phyloP scores from a whole-genome alignment of 495 filamentous ascomycete genomes.

The Sabuloglossum arenarium region DNA sequence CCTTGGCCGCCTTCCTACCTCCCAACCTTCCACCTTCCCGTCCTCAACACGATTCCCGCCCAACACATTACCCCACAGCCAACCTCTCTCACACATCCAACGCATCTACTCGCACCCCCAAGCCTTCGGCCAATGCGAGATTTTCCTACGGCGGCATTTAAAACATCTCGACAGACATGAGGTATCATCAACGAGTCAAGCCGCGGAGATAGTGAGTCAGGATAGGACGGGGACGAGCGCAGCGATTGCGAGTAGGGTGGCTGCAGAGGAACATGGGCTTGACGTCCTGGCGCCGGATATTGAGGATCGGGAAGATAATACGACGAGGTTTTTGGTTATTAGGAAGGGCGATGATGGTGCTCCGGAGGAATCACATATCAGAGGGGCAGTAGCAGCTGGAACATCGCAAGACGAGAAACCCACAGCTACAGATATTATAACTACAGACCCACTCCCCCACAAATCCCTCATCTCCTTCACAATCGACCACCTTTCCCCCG shows the following conservation, averaged over 20 bases:
- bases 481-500: constrained; percentile 52
- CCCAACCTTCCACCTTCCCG: neutral
- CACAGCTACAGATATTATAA: too few relatives aligned
- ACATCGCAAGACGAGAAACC: neutral
- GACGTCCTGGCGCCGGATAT: constrained; percentile 51
- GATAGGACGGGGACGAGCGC: constrained; percentile 32
- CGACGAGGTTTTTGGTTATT: constrained; percentile 71
- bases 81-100: constrained; percentile 27
- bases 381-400: neutral
- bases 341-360: constrained; percentile 18
- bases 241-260: constrained; percentile 56
- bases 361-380: neutral
- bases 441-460: too few relatives aligned
- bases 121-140: constrained; percentile 79
- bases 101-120: constrained; percentile 80
- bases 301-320: constrained; percentile 69
- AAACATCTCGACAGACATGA: constrained; percentile 58
- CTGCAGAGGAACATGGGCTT: constrained; percentile 44
- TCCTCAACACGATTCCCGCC: constrained; percentile 9
- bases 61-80: constrained; percentile 14
- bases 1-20: constrained; percentile 25
- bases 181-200: constrained; percentile 67
- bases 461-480: constrained; percentile 72
- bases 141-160: constrained; percentile 44
- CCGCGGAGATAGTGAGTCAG: constrained; percentile 49